Conservation (phyloP, 1,284 basidiomycete genomes). For the Macrocybe sp. region DNA sequence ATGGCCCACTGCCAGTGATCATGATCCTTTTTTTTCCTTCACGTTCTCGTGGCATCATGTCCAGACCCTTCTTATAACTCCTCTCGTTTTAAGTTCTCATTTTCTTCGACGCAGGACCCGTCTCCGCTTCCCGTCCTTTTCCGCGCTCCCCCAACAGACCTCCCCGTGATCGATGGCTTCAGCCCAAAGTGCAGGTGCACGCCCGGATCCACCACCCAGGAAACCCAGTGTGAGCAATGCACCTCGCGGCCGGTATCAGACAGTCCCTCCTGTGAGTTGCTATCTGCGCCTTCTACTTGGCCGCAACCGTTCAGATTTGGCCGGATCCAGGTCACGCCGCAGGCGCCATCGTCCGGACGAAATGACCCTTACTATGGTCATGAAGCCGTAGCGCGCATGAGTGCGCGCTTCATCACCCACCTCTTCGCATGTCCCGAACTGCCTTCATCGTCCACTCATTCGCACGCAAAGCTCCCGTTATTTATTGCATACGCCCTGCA, state of each 20-base stretch:
- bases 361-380: constrained; percentile 79
- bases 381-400: constrained; percentile 59
- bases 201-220: constrained; percentile 10
- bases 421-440: constrained; percentile 73
- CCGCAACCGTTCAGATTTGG: neutral
- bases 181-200: constrained; percentile 7
- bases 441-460: constrained; percentile 44
- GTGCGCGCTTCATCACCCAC: constrained; percentile 75
- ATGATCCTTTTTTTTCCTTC: neutral
- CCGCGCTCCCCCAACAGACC: neutral
- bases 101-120: neutral
- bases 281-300: neutral
- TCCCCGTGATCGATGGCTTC: constrained; percentile 10
- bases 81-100: neutral
- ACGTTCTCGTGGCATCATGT: constrained; percentile 2
- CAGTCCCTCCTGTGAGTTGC: constrained; percentile 13
- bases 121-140: neutral
- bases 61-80: constrained; percentile 3
- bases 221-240: constrained; percentile 7
- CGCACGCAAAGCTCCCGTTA: constrained; percentile 62
- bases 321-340: constrained; percentile 7
- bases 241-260: constrained; percentile 14
- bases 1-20: neutral
- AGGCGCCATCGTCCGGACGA: constrained; percentile 15
- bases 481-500: constrained; percentile 91